Base-by-base conservation (phyloP, 139 green algal genomes). In the Haematococcus lacustris region DNA sequence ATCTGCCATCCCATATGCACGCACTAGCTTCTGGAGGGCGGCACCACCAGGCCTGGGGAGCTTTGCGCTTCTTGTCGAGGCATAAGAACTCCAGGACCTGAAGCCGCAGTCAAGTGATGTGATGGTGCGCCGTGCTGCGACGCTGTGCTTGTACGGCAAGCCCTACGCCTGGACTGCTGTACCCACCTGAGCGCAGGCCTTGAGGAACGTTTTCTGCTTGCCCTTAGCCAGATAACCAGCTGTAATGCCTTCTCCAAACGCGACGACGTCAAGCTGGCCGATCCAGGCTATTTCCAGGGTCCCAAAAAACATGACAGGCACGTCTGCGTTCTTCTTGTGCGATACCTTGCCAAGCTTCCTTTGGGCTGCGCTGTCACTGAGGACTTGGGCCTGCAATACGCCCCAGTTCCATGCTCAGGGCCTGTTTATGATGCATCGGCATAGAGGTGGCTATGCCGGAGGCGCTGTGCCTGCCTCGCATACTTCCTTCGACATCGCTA, bases 261-360 rank as follows among this genome's bases (percentile, higher is more conserved):
- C 80, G 23, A 53, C 38, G 35, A 87, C 63, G 37, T 88, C 81
- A 2, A 66, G 63, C 0, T 77, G 51, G 26, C 73, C 73, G 9
- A 92, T 74, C 89, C 89, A 94, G 0, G 78, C 80, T 23, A 91
- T 85, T 70, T 91, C 83, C 28, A 83, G 73, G 1, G 90, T 92
- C n/a, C 88, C 89, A 77, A 93, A 94, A 71, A 94, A 94, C 66
- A 79, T 79, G 57, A 79, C 67, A 26, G 73, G 73, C 37, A 74
- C 60, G 13, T 75, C 66, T 6, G 63, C 40, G 23, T 70, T 53
- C 35, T 69, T 78, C 59, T 66, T 79, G 74, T 78, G 74, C 2
- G 25, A 13, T n/a, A 74, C 71, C 43, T 81, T 77, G 61, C 68
- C 67, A 21, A 84, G 79, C 62, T 77, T 76, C 68, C 79, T 81